Conservation (phyloP, 2,329 filamentous ascomycete species). For the Cladophialophora yegresii region DNA sequence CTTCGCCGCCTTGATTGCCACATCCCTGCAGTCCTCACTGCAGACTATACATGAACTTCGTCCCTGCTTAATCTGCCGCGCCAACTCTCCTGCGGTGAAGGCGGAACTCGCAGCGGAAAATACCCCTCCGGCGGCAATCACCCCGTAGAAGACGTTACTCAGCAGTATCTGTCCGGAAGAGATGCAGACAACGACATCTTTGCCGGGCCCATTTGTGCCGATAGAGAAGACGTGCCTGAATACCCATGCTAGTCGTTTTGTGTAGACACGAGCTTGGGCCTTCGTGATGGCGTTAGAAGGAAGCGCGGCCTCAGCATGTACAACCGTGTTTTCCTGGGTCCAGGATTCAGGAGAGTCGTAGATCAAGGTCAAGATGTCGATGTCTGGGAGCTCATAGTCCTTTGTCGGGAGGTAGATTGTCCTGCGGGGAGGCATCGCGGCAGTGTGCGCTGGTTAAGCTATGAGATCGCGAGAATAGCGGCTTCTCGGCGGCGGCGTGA, state of each 20-base stretch:
- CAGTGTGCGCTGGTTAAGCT: not conserved
- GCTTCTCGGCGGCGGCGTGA: not conserved
- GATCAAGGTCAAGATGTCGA: conserved; percentile 33
- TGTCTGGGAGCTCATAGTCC: conserved; percentile 33
- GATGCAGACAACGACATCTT: conserved; percentile 59
- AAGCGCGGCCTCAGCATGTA: conserved; percentile 62
- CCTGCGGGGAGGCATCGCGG: conserved; percentile 16
- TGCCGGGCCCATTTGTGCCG: conserved; percentile 51
- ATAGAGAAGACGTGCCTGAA: conserved; percentile 59
- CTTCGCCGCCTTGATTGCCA: conserved; percentile 54
- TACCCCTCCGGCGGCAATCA: conserved; percentile 62
- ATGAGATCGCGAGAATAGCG: not conserved
- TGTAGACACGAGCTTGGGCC: conserved; percentile 51
- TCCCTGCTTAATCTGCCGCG: conserved; percentile 31
- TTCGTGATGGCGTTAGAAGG: conserved; percentile 58
- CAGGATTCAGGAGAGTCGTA: conserved; percentile 32
- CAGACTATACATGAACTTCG: conserved; percentile 44
- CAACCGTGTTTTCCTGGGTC: conserved; percentile 51
- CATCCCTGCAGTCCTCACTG: conserved; percentile 54
- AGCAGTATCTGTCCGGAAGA: conserved; percentile 60
- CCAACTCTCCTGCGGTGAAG: conserved; percentile 30
- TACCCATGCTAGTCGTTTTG: conserved; percentile 57
- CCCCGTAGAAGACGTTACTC: conserved; percentile 57
- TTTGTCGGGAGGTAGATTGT: conserved; percentile 30
- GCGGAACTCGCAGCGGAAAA: conserved; percentile 48